phyloP scores from a whole-genome alignment of 148 eudicot genomes.

The Pharnaceum exiguum region DNA sequence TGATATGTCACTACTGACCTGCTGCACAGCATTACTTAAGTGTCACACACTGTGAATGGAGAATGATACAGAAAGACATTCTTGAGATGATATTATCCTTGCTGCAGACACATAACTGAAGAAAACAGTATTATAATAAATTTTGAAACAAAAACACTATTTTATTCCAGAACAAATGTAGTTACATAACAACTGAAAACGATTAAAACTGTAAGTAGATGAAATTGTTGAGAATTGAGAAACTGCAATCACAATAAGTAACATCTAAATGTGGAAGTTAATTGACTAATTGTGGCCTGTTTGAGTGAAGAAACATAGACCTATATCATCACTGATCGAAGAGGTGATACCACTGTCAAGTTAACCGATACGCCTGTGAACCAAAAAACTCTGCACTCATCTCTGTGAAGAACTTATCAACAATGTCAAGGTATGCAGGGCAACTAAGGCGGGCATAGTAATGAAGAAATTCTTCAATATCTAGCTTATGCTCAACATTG shows the following conservation, averaged over 20 bases:
- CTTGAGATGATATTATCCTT: no score
- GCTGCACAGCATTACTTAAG: no score
- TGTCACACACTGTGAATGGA: no score
- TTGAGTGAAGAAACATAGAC: neutral
- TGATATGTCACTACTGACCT: no score
- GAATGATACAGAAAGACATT: no score
- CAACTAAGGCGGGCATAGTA: slow-evolving; percentile 53
- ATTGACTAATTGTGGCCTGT: neutral
- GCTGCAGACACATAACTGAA: no score
- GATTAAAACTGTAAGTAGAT: neutral
- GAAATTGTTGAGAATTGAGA: slow-evolving; percentile 6
- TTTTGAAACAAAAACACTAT: no score
- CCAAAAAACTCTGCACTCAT: slow-evolving; percentile 38
- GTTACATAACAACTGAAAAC: neutral
- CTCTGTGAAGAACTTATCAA: slow-evolving; percentile 53
- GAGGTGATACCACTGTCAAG: neutral
- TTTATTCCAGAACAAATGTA: neutral
- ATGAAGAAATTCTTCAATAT: slow-evolving; percentile 54
- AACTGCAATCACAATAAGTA: neutral
- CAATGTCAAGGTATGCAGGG: slow-evolving; percentile 53
- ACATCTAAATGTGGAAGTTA: neutral
- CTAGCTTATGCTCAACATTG: slow-evolving; percentile 43
- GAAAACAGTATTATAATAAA: no score
- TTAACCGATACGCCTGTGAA: slow-evolving; percentile 13
- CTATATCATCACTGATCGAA: neutral